Evolutionary conservation across 1,139 yeast genomes (phyloP).

Genomic region (Kodamaea sp.): DNA sequence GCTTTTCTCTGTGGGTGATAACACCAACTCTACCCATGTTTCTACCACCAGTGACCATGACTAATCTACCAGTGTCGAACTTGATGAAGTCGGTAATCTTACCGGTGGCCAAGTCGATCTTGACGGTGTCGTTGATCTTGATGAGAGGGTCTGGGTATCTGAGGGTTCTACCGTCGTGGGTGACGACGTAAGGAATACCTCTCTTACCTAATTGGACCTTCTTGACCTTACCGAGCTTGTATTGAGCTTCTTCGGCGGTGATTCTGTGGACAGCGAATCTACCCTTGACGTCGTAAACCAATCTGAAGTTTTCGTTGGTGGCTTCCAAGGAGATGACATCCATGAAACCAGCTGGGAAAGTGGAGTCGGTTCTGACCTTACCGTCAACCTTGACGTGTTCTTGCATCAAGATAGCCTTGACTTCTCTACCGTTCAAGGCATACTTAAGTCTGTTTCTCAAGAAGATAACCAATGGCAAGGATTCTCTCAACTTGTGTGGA

Average conservation of each 20-base stretch:
- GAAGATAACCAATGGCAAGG: constrained; percentile 96
- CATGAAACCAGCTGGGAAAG: constrained; percentile 99
- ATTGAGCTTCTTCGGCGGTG: constrained; percentile 96
- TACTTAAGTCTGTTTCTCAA: constrained; percentile 99
- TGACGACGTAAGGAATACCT: constrained; percentile 96
- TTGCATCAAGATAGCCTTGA: constrained; percentile 98
- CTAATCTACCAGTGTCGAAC: constrained; percentile 94
- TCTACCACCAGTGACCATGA: constrained; percentile 99
- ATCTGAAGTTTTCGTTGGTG: constrained; percentile 99
- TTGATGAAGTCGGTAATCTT: constrained; percentile 89
- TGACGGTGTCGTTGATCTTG: constrained; percentile 96
- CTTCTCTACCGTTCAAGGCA: constrained; percentile 99
- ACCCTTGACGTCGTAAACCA: constrained; percentile 97
- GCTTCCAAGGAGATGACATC: constrained; percentile 96
- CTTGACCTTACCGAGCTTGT: constrained; percentile 97
- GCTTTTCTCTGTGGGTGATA: constrained; percentile 97
- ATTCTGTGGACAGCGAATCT: constrained; percentile 99
- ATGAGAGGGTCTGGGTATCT: constrained; percentile 98
- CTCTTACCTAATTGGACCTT: constrained; percentile 97
- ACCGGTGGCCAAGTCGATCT: constrained; percentile 94
- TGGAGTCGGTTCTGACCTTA: constrained; percentile 98
- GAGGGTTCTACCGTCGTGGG: constrained; percentile 99
- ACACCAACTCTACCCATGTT: constrained; percentile 99
- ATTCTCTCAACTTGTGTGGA: constrained; percentile 99
- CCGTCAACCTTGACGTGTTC: constrained; percentile 99